Percentiles rank a stretch among this genome's conserved stretches.
phyloP scores from a whole-genome alignment of 257 asterid genomes.

The Fraxinus americana region DNA sequence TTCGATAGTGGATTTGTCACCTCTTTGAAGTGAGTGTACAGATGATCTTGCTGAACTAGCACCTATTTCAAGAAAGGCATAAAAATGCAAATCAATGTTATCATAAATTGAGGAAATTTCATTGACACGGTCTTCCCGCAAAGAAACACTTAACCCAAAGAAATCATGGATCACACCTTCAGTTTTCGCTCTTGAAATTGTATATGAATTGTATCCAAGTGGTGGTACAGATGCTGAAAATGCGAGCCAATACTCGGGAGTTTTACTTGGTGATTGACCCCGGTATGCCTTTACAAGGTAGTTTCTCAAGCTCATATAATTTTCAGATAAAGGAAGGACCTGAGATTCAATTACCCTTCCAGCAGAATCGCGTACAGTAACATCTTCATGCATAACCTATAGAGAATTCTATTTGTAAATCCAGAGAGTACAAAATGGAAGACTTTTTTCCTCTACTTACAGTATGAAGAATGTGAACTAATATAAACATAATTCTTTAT shows the following conservation, averaged over 20 bases:
- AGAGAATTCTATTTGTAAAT: neutral
- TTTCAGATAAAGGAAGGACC: conserved; percentile 38
- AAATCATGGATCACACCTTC: conserved; percentile 27
- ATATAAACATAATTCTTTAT: neutral
- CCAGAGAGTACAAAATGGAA: conserved; percentile 2
- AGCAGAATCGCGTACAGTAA: conserved; percentile 38
- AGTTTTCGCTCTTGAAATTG: conserved; percentile 30
- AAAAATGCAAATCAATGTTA: neutral
- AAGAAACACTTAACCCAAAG: conserved; percentile 3
- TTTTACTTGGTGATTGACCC: conserved; percentile 30
- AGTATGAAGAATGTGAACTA: conserved; percentile 3
- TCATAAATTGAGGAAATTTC: conserved; percentile 7
- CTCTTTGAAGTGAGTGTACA: conserved; percentile 23
- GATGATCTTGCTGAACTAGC: conserved; percentile 33
- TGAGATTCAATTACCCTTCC: conserved; percentile 41
- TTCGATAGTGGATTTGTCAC: conserved; percentile 38
- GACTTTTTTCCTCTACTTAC: conserved; percentile 1
- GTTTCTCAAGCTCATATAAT: conserved; percentile 35
- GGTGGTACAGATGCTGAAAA: conserved; percentile 43
- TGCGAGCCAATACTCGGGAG: conserved; percentile 42
- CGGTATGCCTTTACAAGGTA: conserved; percentile 37
- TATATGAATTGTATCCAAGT: conserved; percentile 41
- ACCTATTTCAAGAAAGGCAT: conserved; percentile 26
- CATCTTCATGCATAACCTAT: conserved; percentile 32
- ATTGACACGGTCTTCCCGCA: neutral